A percentile compares a stretch with the other conserved stretches of the same genome.
phyloP scores from a whole-genome alignment of 2,329 filamentous ascomycete species.

The Claviceps paspali region DNA sequence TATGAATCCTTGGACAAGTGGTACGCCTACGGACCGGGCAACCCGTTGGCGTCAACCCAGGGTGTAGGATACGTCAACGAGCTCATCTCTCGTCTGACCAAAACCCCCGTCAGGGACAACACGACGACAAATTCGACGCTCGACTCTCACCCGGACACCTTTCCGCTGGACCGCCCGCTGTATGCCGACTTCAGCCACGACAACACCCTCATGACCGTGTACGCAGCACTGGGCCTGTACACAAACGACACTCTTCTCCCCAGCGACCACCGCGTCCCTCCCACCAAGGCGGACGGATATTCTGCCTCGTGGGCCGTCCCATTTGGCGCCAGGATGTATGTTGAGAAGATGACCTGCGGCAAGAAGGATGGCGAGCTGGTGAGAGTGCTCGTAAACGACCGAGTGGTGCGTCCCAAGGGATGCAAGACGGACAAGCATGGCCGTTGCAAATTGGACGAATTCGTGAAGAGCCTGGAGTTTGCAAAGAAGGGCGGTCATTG shows the following conservation, averaged over 20 bases:
- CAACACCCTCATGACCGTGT: conserved; percentile 68
- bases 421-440: conserved; percentile 59
- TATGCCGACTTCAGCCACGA: conserved; percentile 92
- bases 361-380: conserved; percentile 49
- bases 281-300: conserved; percentile 47
- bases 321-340: conserved; percentile 66
- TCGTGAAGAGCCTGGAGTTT: conserved; percentile 63
- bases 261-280: conserved; percentile 32
- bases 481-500: conserved; percentile 58
- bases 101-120: conserved; percentile 49
- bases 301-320: conserved; percentile 67
- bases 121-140: conserved; percentile 69
- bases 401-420: conserved; percentile 55
- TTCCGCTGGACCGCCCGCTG: conserved; percentile 52
- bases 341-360: conserved; percentile 70
- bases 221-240: conserved; percentile 65
- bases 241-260: conserved; percentile 44
- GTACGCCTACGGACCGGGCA: conserved; percentile 67
- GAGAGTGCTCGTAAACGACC: conserved; percentile 68
- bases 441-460: conserved; percentile 52
- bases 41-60: conserved; percentile 66
- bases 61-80: conserved; percentile 83
- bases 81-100: conserved; percentile 65
- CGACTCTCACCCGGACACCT: conserved; percentile 50
- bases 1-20: conserved; percentile 67